Evolutionary conservation across 805 yeast genomes (phyloP), one percentile per base, ranked within the genome.

Genomic region (Cyberlindnera sargentensis): DNA sequence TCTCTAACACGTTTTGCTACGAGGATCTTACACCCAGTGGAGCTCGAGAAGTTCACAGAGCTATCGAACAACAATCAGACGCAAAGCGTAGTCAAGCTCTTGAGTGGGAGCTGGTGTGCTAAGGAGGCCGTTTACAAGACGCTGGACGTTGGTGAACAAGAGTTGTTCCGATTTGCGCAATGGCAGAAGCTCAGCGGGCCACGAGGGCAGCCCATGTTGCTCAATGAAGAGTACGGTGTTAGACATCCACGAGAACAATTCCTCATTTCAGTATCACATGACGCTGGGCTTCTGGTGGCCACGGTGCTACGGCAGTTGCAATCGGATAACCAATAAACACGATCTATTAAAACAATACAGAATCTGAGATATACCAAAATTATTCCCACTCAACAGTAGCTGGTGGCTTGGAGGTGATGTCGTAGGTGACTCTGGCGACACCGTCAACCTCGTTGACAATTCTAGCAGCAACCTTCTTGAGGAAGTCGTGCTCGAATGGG

Each of bases 321-420:
- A 24, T 30, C 34, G 31, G 27, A 9, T 8, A n/a, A 37, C 27
- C 11, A 30, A 34, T 31, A 15, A 35, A 25, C 31, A 15, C 15
- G 20, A 33, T 36, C 33, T 26, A 39, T 38, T 31, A 32, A 31
- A 31, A 20, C 8, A 10, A 31, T 26, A 26, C 34, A 26, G 31
- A 9, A 10, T 11, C 8, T 9, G 5, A 28, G 11, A 10, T 35
- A 31, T 31, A 38, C 31, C 35, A 31, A 32, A 38, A 33, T 45
- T 82, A 91, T 72, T 93, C 99, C 99, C 98, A 93, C 68, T 93
- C 99, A 56, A 93, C 99, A 48, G 99, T 93, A 48, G 99, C 99
- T 49, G 99, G 99, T 45, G 99, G 99, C 73, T 93, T 93, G 48
- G 97, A 89, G 48, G 99, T 93, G 66, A 93, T 90, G 67, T 93